These are phyloP conservation scores for Dactylorhiza incarnata DNA, from an alignment of 106 monocot species.

Conservation along the genomic window DNA sequence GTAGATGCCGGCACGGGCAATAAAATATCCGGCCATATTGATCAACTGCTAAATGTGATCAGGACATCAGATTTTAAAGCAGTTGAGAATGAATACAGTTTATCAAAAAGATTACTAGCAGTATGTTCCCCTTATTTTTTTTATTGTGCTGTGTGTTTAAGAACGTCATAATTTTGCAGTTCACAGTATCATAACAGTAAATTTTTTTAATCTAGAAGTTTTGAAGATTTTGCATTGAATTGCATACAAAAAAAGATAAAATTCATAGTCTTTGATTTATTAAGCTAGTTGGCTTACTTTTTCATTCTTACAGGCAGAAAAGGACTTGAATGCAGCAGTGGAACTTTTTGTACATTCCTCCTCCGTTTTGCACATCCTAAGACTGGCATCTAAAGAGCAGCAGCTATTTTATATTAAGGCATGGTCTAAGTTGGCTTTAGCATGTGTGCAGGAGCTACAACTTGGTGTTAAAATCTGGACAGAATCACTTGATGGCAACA, in stretches of 20 bases:
- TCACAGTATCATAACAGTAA: neutral
- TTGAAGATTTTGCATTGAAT: neutral
- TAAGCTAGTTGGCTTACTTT: too few relatives aligned
- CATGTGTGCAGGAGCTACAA: slow-evolving; percentile 52
- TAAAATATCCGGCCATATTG: neutral
- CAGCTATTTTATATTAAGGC: slow-evolving; percentile 37
- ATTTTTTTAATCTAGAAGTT: neutral
- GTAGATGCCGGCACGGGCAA: neutral
- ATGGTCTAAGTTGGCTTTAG: slow-evolving; percentile 50
- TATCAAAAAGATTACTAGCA: slow-evolving; percentile 8
- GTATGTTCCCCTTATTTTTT: neutral
- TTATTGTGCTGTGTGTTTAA: neutral
- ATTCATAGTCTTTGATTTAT: neutral
- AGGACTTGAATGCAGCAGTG: slow-evolving; percentile 33
- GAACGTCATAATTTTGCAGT: neutral
- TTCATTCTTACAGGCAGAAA: slow-evolving; percentile 34
- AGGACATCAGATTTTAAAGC: slow-evolving; percentile 2
- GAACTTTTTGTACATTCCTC: slow-evolving; percentile 41
- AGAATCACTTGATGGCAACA: slow-evolving; percentile 30
- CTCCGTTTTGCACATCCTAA: slow-evolving; percentile 23
- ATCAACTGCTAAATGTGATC: neutral
- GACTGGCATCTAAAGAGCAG: slow-evolving; percentile 32
- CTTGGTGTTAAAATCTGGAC: slow-evolving; percentile 52
- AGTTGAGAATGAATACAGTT: neutral
- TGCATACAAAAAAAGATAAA: neutral